Percentiles rank a stretch among this genome's conserved stretches.
Evolutionary conservation across 371 early-diverging fungal species (phyloP).

Genomic region (Mortierella polycephala): DNA sequence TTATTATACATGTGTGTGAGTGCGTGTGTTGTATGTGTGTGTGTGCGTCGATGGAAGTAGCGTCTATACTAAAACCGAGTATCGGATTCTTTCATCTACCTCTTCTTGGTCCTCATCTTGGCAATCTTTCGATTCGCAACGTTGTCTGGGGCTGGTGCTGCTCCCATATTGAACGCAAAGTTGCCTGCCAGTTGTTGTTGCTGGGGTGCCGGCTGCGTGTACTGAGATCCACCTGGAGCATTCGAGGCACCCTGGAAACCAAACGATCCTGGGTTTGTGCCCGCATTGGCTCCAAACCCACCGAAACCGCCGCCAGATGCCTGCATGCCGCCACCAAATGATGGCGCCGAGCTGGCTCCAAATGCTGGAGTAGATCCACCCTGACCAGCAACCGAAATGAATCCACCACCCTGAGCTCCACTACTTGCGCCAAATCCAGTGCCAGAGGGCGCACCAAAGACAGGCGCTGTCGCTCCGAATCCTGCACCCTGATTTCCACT

Average conservation of each 20-base stretch:
- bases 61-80: background rate
- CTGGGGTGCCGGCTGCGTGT: constrained; percentile 11
- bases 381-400: constrained; percentile 17
- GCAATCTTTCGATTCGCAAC: constrained; percentile 34
- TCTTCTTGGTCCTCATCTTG: constrained; percentile 31
- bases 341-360: background rate
- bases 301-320: constrained; percentile 20
- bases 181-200: constrained; percentile 14
- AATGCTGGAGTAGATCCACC: background rate
- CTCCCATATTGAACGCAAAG: constrained; percentile 40
- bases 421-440: constrained; percentile 14
- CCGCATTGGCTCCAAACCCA: constrained; percentile 19
- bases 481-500: background rate
- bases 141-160: constrained; percentile 7
- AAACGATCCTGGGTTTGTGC: constrained; percentile 15
- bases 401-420: constrained; percentile 6
- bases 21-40: too few relatives aligned
- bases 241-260: constrained; percentile 20
- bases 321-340: constrained; percentile 9
- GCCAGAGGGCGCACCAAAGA: constrained; percentile 10
- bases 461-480: constrained; percentile 16
- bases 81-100: constrained; percentile 1
- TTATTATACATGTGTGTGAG: too few relatives aligned
- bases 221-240: constrained; percentile 31
- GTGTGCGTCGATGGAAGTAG: background rate